Base-by-base conservation (phyloP, 208 protist genomes). In the Blastocrithidia nonstop region DNA sequence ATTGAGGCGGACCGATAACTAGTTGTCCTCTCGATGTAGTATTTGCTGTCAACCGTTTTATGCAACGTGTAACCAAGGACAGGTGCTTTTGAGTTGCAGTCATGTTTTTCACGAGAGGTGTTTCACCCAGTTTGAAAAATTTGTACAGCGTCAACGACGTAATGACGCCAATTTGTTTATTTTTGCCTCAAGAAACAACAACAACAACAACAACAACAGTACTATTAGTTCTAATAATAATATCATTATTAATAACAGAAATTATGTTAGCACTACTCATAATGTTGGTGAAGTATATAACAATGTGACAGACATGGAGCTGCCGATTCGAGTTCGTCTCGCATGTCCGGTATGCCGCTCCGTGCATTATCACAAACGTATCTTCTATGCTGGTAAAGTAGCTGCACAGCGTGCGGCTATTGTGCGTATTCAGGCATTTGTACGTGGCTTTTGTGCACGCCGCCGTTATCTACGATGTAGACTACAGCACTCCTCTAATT, bases 51-150 rank as follows among this genome's bases (percentile, higher is more conserved):
- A 88, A 48, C 44, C 64, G 22, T 88, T 88, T 47, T 61, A 67
- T 22, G 17, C 50, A 9, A 82, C 65, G 4, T 58, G 48, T 27
- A 50, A 69, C 6, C 67, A 88, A 41, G 72, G 62, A 0, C 76
- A 88, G 54, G 61, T 93, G 17, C 68, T 93, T 25, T 54, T 93
- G 0, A 88, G 73, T 46, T 93, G 84, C 51, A 80, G 66, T 1
- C 83, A 93, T 54, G 73, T 93, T 11, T 93, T 88, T 29, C 83
- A 93, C 51, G 55, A 79, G 36, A 52, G 66, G 29, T 93, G 83
- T 60, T 87, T 93, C 55, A 51, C 43, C n/a, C 64, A 75, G 8
- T 87, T 93, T 50, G 83, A 93, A 60, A 65, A 64, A 13, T 72
- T 83, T 45, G 61, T 62, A n/a, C 57, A 77, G 3, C 42, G 43